A percentile compares a stretch with the other conserved stretches of the same genome.
These are phyloP conservation scores for Cymbopogon citratus DNA, from an alignment of 176 grass and related monocot genomes.

Conservation along the genomic window DNA sequence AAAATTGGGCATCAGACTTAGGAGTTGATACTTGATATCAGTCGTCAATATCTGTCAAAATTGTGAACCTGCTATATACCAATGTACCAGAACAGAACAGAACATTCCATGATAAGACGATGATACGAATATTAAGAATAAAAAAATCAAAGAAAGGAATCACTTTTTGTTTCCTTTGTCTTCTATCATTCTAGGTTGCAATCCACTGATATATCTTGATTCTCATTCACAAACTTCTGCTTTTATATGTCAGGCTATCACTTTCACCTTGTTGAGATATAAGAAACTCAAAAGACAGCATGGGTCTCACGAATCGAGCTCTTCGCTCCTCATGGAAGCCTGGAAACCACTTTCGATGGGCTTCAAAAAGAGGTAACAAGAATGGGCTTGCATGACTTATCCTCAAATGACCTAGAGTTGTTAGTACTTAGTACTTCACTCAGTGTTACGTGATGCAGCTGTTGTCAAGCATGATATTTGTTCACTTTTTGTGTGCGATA, in stretches of 20 bases:
- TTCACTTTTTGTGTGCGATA: background rate
- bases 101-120: background rate
- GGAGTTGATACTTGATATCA: slow-evolving; percentile 10
- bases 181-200: background rate
- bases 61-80: background rate
- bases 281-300: slow-evolving; percentile 66
- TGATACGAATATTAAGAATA: slow-evolving; percentile 5
- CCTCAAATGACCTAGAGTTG: background rate
- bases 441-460: background rate
- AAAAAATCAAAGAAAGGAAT: background rate
- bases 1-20: background rate
- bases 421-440: slow-evolving; percentile 8
- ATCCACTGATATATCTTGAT: background rate
- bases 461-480: background rate
- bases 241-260: slow-evolving; percentile 63
- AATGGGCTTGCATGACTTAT: background rate
- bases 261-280: slow-evolving; percentile 80
- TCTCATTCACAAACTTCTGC: background rate
- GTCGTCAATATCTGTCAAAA: background rate
- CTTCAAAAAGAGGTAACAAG: slow-evolving; percentile 80
- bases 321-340: slow-evolving; percentile 84
- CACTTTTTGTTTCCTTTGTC: background rate
- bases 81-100: background rate
- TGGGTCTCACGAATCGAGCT: slow-evolving; percentile 45
- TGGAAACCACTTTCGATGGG: slow-evolving; percentile 97